These are phyloP conservation scores for Prosopis cineraria DNA, from an alignment of 306 rosid species.

Conservation along the genomic window DNA sequence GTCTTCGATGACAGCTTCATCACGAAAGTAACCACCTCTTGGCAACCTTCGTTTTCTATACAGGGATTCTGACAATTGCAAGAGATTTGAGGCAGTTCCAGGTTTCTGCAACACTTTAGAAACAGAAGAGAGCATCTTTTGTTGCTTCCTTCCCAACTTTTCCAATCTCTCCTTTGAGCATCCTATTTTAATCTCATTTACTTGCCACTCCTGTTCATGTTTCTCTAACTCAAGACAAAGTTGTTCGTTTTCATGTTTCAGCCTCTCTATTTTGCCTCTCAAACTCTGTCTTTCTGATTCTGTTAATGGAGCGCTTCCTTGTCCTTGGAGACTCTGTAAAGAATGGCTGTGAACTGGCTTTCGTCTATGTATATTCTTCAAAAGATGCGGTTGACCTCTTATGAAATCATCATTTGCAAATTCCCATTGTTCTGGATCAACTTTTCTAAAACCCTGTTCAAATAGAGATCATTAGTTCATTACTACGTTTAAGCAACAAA, in stretches of 20 bases:
- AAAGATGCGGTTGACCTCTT: conserved; percentile 68
- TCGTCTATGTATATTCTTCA: conserved; percentile 81
- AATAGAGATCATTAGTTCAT: conserved; percentile 30
- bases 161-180: conserved; percentile 51
- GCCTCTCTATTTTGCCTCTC: conserved; percentile 59
- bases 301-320: conserved; percentile 44
- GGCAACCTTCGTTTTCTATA: conserved; percentile 68
- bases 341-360: conserved; percentile 94
- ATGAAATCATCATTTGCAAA: conserved; percentile 80
- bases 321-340: conserved; percentile 58
- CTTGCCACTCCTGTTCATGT: conserved; percentile 54
- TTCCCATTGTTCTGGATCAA: conserved; percentile 88
- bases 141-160: conserved; percentile 53
- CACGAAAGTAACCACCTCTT: conserved; percentile 38
- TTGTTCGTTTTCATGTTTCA: conserved; percentile 52
- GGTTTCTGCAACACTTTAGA: conserved; percentile 59
- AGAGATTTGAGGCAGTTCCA: conserved; percentile 44
- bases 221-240: conserved; percentile 52
- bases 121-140: conserved; percentile 51
- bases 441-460: conserved; percentile 79
- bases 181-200: conserved; percentile 41
- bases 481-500: conserved; percentile 25
- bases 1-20: conserved; percentile 49
- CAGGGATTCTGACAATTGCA: conserved; percentile 48
- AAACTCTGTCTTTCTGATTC: conserved; percentile 60